These are phyloP conservation scores for Fistulifera solaris DNA, from an alignment of 108 stramenopile species.

Conservation along the genomic window DNA sequence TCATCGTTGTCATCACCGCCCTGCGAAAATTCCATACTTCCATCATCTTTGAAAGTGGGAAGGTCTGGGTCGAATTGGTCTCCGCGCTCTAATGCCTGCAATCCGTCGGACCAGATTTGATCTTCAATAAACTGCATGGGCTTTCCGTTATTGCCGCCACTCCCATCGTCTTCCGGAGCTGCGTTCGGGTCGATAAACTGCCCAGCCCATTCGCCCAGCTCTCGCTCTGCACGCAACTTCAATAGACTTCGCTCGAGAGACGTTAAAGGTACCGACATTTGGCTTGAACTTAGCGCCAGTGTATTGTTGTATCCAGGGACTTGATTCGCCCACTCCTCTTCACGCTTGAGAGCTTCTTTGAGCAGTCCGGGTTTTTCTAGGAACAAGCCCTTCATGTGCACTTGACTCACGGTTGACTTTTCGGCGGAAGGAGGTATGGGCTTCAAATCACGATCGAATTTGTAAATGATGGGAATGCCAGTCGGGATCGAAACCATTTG, in stretches of 20 bases:
- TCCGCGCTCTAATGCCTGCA: slow-evolving; percentile 36
- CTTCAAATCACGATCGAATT: slow-evolving; percentile 61
- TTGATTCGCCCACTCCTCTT: slow-evolving; percentile 58
- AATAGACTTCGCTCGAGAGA: slow-evolving; percentile 57
- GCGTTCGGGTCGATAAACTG: slow-evolving; percentile 51
- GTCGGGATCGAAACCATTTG: slow-evolving; percentile 89
- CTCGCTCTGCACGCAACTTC: slow-evolving; percentile 61
- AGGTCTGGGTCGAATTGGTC: slow-evolving; percentile 50
- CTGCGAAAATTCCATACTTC: background rate
- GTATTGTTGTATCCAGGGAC: slow-evolving; percentile 77
- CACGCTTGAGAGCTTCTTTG: slow-evolving; percentile 77
- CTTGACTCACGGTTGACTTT: slow-evolving; percentile 39
- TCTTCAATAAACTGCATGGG: slow-evolving; percentile 17
- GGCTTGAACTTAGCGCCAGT: slow-evolving; percentile 33
- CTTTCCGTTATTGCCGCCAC: slow-evolving; percentile 49
- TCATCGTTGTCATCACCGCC: slow-evolving; percentile 14
- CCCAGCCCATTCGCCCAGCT: slow-evolving; percentile 64
- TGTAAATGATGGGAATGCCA: slow-evolving; percentile 92
- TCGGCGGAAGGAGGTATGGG: slow-evolving; percentile 48
- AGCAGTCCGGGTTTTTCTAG: slow-evolving; percentile 82
- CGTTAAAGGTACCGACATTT: slow-evolving; percentile 26
- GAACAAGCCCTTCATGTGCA: slow-evolving; percentile 78
- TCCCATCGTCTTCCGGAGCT: slow-evolving; percentile 62
- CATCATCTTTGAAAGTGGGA: slow-evolving; percentile 21
- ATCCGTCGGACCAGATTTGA: slow-evolving; percentile 40